Evolutionary conservation across 768 basidiomycete species (phyloP), one percentile per base, ranked within the genome.

Genomic region (Pulveroboletus frians): DNA sequence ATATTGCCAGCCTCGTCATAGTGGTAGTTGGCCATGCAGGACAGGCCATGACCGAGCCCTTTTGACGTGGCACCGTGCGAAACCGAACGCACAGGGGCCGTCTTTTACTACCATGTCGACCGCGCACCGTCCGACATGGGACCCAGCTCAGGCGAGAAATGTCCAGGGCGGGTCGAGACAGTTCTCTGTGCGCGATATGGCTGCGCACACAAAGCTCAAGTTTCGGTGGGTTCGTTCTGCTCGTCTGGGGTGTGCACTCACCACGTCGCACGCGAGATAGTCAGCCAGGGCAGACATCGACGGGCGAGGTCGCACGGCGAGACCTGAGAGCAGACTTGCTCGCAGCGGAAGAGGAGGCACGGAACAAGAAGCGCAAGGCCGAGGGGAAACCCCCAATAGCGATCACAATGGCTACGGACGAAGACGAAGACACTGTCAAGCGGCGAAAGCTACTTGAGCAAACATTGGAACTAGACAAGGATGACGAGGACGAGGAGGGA

Each of bases 61-160:
- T 47, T 44, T 27, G 58, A 59, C 59, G 54, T 57, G 50, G 53
- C 57, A 40, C 43, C 57, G 57, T 58, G 57, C 26, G 57, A 43
- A 41, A 35, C 17, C 2, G 10, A 2, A 17, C 4, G 6, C 11
- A 41, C 27, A 41, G 40, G 39, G 39, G 39, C 15, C n/a, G 4
- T 3, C 4, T 9, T 27, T 14, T 3, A 26, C 23, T 27, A 41
- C 17, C 41, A 90, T 91, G 89, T 92, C 90, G 46, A 92, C 88
- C 73, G 89, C 89, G 4, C 91, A 93, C 68, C 83, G 91, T 71
- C 91, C 91, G 59, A 94, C 91, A 81, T 98, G 94, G 94, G 90
- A 94, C 57, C 95, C 95, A 2, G 93, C 94, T 0, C 90, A 94
- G 69, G 95, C 90, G 30, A 82, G 83, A 59, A 92, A 96, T 70